Evolutionary conservation across 2,329 filamentous ascomycete genomes (phyloP).

Genomic region (Penicillium decumbens): DNA sequence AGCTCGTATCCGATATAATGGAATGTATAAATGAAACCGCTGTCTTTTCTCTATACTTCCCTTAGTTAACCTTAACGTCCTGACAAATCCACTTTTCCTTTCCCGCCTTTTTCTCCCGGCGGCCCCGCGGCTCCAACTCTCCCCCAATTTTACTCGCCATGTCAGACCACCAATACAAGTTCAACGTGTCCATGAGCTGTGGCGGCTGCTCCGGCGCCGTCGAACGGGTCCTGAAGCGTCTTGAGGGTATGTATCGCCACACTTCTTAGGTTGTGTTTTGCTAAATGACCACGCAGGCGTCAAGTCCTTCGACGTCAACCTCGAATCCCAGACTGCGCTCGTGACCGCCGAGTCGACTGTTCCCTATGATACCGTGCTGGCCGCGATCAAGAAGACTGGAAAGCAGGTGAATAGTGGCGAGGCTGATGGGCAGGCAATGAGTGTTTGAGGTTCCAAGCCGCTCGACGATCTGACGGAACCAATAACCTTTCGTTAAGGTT

Average conservation of each 20-base stretch:
- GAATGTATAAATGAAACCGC: neutral
- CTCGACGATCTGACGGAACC: neutral
- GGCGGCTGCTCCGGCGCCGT: conserved; percentile 93
- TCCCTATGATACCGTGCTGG: conserved; percentile 73
- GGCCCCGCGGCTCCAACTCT: conserved; percentile 8
- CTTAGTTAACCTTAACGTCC: neutral
- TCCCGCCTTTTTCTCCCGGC: conserved; percentile 3
- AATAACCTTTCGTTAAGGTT: neutral
- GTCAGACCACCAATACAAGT: conserved; percentile 87
- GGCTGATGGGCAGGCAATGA: conserved; percentile 41
- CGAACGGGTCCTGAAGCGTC: conserved; percentile 84
- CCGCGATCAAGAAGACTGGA: conserved; percentile 90
- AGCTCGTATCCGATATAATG: neutral
- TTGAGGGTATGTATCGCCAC: conserved; percentile 64
- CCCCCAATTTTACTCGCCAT: conserved; percentile 45
- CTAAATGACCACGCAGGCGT: conserved; percentile 56
- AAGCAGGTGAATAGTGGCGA: conserved; percentile 73
- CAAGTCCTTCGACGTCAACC: conserved; percentile 78
- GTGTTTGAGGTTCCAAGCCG: conserved; percentile 25
- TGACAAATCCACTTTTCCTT: neutral
- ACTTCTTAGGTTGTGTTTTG: neutral
- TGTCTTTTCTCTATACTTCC: neutral
- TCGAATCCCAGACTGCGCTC: conserved; percentile 78
- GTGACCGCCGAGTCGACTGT: conserved; percentile 66
- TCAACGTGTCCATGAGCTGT: conserved; percentile 91